Percentiles rank a stretch among this genome's conserved stretches.
Evolutionary conservation across 768 basidiomycete species (phyloP).

Genomic region (Crucibulum laeve): DNA sequence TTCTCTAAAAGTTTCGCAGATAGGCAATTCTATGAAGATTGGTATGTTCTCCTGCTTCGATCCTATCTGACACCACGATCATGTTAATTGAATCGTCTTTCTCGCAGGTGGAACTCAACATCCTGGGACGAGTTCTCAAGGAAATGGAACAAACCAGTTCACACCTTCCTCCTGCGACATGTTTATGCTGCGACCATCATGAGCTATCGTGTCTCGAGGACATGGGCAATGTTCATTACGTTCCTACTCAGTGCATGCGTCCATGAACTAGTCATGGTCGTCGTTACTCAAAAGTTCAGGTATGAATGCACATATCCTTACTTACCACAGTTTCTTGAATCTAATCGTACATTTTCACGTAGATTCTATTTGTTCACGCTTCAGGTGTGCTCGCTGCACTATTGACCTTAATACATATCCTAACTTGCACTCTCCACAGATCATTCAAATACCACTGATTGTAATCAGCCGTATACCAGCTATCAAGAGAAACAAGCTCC

Average conservation of each 20-base stretch:
- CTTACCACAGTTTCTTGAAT: neutral
- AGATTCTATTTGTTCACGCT: constrained; percentile 86
- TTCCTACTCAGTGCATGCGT: constrained; percentile 87
- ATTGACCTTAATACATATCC: neutral
- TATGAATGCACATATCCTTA: constrained; percentile 23
- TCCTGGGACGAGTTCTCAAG: constrained; percentile 97
- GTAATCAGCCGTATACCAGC: constrained; percentile 69
- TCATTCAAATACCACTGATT: constrained; percentile 91
- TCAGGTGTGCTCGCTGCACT: constrained; percentile 37
- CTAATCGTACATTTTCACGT: neutral
- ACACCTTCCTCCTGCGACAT: constrained; percentile 89
- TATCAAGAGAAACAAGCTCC: constrained; percentile 75
- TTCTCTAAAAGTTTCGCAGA: constrained; percentile 76
- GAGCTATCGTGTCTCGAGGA: constrained; percentile 68
- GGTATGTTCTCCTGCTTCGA: constrained; percentile 37
- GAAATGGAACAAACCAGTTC: constrained; percentile 98
- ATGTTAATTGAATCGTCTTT: neutral
- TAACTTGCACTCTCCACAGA: constrained; percentile 31
- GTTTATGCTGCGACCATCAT: constrained; percentile 89
- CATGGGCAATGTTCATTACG: constrained; percentile 86
- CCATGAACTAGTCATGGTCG: constrained; percentile 95
- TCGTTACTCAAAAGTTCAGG: constrained; percentile 92
- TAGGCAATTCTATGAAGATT: constrained; percentile 95
- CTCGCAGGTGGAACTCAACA: constrained; percentile 84
- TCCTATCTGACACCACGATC: neutral